A percentile compares a stretch with the other conserved stretches of the same genome.
These are phyloP conservation scores for Monilinia fructicola DNA, from an alignment of 2,329 filamentous ascomycete species.

Conservation along the genomic window DNA sequence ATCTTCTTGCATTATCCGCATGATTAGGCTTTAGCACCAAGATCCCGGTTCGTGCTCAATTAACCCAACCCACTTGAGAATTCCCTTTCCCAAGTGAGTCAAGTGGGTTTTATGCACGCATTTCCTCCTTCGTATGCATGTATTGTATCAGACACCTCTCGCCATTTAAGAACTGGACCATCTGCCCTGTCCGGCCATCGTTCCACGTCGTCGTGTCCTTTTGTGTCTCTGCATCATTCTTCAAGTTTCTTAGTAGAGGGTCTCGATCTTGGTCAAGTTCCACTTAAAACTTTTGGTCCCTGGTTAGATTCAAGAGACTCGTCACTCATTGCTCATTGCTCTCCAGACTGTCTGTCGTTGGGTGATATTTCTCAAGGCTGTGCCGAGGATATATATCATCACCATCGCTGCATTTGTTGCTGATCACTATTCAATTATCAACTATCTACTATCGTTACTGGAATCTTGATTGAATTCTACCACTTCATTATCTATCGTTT, in stretches of 20 bases:
- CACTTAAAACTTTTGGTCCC: not conserved
- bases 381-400: slow-evolving; percentile 14
- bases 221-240: not conserved
- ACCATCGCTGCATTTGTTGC: slow-evolving; percentile 6
- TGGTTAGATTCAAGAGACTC: not conserved
- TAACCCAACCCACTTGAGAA: not conserved
- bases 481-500: not conserved
- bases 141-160: slow-evolving; percentile 5
- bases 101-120: slow-evolving; percentile 1
- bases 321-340: slow-evolving; percentile 20
- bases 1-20: not conserved
- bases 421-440: not conserved
- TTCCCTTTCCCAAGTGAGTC: not conserved
- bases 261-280: not conserved
- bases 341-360: not conserved
- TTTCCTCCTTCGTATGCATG: not conserved
- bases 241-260: slow-evolving; percentile 2
- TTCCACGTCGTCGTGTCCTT: slow-evolving; percentile 14
- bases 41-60: slow-evolving; percentile 9
- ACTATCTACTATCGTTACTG: not conserved
- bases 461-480: not conserved
- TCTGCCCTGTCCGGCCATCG: slow-evolving; percentile 9
- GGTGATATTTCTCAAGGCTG: slow-evolving; percentile 13
- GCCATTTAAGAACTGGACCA: slow-evolving; percentile 19
- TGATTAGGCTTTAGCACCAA: not conserved